A percentile compares a stretch with the other conserved stretches of the same genome.
Evolutionary conservation across 306 rosid genomes (phyloP).

Genomic region (Hippophae gyantsensis): DNA sequence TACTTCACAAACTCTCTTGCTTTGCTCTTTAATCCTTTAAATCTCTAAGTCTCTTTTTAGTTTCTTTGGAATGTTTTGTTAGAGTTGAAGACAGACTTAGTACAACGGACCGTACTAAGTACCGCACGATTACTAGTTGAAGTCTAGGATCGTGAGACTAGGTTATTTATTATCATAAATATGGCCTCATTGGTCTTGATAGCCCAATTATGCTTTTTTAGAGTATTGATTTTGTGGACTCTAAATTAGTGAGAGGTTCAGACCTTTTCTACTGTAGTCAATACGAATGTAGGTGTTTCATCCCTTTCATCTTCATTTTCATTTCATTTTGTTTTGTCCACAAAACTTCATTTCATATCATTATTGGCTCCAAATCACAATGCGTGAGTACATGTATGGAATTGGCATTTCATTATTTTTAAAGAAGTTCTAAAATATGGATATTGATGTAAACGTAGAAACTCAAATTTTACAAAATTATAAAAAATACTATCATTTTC

Average conservation of each 20-base stretch:
- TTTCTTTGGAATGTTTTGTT: too few relatives aligned
- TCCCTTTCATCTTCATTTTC: conserved; percentile 37
- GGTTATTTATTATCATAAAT: conserved; percentile 23
- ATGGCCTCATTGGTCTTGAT: conserved; percentile 12
- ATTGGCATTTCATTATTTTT: too few relatives aligned
- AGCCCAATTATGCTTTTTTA: conserved; percentile 12
- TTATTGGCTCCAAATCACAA: background rate
- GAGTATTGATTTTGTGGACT: conserved; percentile 67
- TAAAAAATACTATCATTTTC: too few relatives aligned
- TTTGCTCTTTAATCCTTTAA: too few relatives aligned
- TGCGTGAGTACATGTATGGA: too few relatives aligned
- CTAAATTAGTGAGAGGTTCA: conserved; percentile 36
- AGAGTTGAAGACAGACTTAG: fast-evolving
- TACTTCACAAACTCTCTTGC: too few relatives aligned
- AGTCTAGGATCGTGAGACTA: background rate
- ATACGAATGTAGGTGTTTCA: conserved; percentile 41
- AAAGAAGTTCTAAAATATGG: conserved; percentile 12
- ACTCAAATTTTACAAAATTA: too few relatives aligned
- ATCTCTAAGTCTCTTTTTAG: too few relatives aligned
- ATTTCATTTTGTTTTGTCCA: conserved; percentile 1
- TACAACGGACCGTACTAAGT: too few relatives aligned
- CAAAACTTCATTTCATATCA: background rate
- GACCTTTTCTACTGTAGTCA: conserved; percentile 31
- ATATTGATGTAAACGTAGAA: background rate
- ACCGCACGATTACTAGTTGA: too few relatives aligned